Evolutionary conservation across 768 basidiomycete genomes (phyloP), one percentile per base, ranked within the genome.

Genomic region (Suillus plorans): DNA sequence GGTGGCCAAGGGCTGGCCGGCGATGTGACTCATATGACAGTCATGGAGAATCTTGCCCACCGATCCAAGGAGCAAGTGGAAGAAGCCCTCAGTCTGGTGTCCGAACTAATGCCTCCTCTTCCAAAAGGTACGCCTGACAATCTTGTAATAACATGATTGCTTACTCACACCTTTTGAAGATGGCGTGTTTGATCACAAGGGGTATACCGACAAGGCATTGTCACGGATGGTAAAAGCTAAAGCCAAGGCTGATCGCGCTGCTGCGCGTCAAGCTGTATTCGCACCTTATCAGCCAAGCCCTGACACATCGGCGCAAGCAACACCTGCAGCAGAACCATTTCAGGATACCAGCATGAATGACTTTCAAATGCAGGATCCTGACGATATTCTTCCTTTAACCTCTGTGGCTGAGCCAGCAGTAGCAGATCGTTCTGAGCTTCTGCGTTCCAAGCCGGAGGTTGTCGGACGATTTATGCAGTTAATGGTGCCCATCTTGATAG

Each of bases 11-110:
- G 92, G 13, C 78, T 95, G 1, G 92, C 92, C 36, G 94, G 93
- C 53, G 93, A 94, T 36, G 78, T 96, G 5, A 95, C 94, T 20
- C 96, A 98, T 73, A 95, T 99, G 94, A 91, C 94, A 8, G 94
- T 99, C 34, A 94, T 98, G 89, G 94, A 99, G 78, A 99, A 97
- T 75, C 80, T 99, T 53, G 95, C 95, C 0, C 95, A 98, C 76
- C 85, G 95, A 36, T 92, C 97, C 5, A 99, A 99, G 78, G 97
- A 99, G 65, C 96, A 98, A 74, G 87, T 99, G 6, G 96, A 98
- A 77, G 97, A 99, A 77, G 89, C 93, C 0, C 80, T 99, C 44
- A 90, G 90, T 67, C 84, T 99, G 45, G 81, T 97, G 41, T 91
- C 92, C 28, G 97, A 99, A 74, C 79, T 99, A 16, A 85, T 99